Percentiles rank a stretch among this genome's conserved stretches.
Conservation (phyloP, 352 stramenopile genomes). For the Chrysophaeum taylorii region DNA sequence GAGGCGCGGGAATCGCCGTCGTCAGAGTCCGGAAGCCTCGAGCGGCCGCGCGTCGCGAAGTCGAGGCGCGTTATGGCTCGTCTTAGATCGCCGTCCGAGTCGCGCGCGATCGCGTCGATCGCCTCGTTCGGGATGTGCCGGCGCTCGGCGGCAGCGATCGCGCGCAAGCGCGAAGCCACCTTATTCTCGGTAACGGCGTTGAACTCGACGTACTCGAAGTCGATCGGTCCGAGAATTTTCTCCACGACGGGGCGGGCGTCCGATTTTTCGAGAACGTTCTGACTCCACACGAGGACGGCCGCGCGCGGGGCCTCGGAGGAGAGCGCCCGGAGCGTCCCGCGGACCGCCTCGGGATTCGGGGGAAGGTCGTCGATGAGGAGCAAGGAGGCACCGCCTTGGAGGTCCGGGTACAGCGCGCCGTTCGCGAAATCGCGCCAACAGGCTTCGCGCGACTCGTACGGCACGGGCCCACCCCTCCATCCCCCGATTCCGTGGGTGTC, state of each 20-base stretch:
- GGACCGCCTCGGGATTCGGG: background rate
- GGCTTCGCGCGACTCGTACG: background rate
- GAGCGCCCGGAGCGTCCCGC: background rate
- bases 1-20: background rate
- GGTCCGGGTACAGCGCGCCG: background rate
- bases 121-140: background rate
- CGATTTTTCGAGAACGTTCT: background rate
- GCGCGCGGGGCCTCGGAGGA: background rate
- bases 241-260: background rate
- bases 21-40: background rate
- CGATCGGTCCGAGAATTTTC: background rate
- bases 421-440: background rate
- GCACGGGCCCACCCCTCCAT: background rate
- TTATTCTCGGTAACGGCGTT: background rate
- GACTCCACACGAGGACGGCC: background rate
- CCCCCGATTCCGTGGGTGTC: conserved; percentile 52
- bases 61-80: background rate
- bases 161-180: background rate
- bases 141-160: background rate
- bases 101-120: background rate
- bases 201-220: background rate
- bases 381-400: background rate
- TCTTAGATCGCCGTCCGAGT: background rate
- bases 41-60: background rate
- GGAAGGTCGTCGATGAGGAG: conserved; percentile 1